These are phyloP conservation scores for Eremothecium gossypii DNA, from an alignment of 1,139 yeast species.

Conservation along the genomic window DNA sequence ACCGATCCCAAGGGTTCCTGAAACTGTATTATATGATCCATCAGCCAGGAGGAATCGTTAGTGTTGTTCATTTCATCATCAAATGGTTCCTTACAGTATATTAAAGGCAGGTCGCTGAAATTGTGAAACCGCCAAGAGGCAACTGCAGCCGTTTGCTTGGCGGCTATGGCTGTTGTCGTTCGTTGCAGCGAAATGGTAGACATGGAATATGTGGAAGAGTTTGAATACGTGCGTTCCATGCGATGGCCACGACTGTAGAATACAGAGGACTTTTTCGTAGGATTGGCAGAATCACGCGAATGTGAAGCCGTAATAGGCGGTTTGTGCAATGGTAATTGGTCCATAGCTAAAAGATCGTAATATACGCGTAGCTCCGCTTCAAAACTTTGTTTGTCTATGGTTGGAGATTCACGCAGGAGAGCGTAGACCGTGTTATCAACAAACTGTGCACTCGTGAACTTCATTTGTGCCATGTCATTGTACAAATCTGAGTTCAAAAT, in stretches of 20 bases:
- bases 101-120: slow-evolving; percentile 15
- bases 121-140: slow-evolving; percentile 23
- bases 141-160: slow-evolving; percentile 9
- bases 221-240: slow-evolving; percentile 4
- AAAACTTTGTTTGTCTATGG: slow-evolving; percentile 8
- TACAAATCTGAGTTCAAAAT: slow-evolving; percentile 65
- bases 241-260: neutral
- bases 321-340: slow-evolving; percentile 11
- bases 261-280: slow-evolving; percentile 1
- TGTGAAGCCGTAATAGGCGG: neutral
- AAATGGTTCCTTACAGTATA: slow-evolving; percentile 19
- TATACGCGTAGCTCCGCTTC: slow-evolving; percentile 10
- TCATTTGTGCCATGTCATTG: slow-evolving; percentile 31
- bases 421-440: slow-evolving; percentile 47
- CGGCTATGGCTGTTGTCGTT: neutral
- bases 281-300: neutral
- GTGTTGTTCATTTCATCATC: slow-evolving; percentile 13
- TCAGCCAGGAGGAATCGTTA: slow-evolving; percentile 18
- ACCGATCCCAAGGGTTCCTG: neutral
- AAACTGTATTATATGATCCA: slow-evolving; percentile 15
- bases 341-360: slow-evolving; percentile 9
- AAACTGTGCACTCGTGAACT: slow-evolving; percentile 36
- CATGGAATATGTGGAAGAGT: slow-evolving; percentile 8
- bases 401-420: slow-evolving; percentile 28
- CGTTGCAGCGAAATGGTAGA: slow-evolving; percentile 3